phyloP scores from a whole-genome alignment of 129 eudicot genomes.

The Dittrichia graveolens region DNA sequence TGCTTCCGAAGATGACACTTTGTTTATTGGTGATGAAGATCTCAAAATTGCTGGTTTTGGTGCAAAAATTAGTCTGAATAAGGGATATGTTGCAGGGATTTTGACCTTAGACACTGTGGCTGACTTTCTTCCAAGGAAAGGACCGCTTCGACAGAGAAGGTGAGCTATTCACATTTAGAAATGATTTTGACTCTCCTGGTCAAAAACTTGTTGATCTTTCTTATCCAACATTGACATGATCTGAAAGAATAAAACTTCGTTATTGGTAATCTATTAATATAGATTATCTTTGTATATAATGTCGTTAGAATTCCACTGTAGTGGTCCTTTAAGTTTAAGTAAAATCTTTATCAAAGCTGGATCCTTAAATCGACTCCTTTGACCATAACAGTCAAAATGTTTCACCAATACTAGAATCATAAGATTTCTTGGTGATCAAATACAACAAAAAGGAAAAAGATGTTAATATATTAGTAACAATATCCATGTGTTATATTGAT shows the following conservation, averaged over 20 bases:
- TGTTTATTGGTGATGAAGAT: slow-evolving; percentile 69
- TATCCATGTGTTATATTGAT: background rate
- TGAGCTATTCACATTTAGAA: slow-evolving; percentile 22
- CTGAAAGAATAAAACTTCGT: slow-evolving; percentile 2
- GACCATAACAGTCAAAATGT: background rate
- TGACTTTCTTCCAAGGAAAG: slow-evolving; percentile 95
- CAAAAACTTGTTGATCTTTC: slow-evolving; percentile 10
- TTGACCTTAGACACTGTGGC: slow-evolving; percentile 94
- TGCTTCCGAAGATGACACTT: slow-evolving; percentile 54
- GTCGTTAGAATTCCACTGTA: background rate
- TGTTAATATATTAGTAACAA: background rate
- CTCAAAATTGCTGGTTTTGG: slow-evolving; percentile 77
- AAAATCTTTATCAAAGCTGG: background rate
- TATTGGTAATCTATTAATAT: background rate
- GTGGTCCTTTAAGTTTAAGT: background rate
- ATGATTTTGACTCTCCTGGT: background rate
- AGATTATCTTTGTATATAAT: background rate
- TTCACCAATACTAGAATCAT: background rate
- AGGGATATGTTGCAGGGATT: slow-evolving; percentile 90
- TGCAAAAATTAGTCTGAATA: slow-evolving; percentile 71
- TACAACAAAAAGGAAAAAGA: background rate
- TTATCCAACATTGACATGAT: background rate
- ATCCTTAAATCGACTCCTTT: background rate
- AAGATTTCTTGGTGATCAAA: background rate
- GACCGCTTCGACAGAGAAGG: slow-evolving; percentile 97